phyloP scores from a whole-genome alignment of 306 rosid species.

The Ceratonia siliqua region DNA sequence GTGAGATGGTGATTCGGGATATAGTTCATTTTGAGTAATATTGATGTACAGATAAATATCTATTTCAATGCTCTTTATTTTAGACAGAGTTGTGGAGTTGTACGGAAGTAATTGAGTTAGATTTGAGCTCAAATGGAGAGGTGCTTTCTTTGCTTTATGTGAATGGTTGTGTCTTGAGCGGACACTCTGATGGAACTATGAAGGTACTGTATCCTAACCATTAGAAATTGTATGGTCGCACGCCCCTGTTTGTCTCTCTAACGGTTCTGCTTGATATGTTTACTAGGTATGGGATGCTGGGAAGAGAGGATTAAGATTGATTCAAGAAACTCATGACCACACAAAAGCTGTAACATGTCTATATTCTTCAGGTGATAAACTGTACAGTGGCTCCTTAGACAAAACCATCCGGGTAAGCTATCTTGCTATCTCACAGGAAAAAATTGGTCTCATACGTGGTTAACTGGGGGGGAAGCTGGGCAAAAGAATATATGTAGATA shows the following conservation, averaged over 20 bases:
- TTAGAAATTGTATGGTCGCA: not conserved
- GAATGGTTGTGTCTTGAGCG: constrained; percentile 71
- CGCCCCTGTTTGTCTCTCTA: not conserved
- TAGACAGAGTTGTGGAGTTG: constrained; percentile 88
- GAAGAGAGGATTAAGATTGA: constrained; percentile 59
- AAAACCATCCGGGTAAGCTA: constrained; percentile 81
- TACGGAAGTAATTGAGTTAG: constrained; percentile 69
- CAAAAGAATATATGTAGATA: constrained; percentile 1
- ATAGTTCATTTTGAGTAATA: not conserved
- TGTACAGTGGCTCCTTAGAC: constrained; percentile 87
- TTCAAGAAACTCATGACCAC: constrained; percentile 85
- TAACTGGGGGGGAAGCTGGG: not conserved
- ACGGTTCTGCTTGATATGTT: constrained; percentile 24
- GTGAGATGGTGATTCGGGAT: constrained; percentile 33
- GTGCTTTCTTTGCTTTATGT: constrained; percentile 69
- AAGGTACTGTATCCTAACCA: constrained; percentile 59
- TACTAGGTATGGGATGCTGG: constrained; percentile 86
- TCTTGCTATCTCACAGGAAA: constrained; percentile 17
- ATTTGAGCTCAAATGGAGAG: constrained; percentile 73
- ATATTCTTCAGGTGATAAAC: constrained; percentile 54
- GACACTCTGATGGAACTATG: constrained; percentile 94
- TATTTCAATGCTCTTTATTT: constrained; percentile 21
- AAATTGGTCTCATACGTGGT: constrained; percentile 10
- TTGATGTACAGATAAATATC: constrained; percentile 22
- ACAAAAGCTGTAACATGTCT: constrained; percentile 85